These are phyloP conservation scores for Phyllosticta capitalensis DNA, from an alignment of 2,329 filamentous ascomycete species.

Conservation along the genomic window DNA sequence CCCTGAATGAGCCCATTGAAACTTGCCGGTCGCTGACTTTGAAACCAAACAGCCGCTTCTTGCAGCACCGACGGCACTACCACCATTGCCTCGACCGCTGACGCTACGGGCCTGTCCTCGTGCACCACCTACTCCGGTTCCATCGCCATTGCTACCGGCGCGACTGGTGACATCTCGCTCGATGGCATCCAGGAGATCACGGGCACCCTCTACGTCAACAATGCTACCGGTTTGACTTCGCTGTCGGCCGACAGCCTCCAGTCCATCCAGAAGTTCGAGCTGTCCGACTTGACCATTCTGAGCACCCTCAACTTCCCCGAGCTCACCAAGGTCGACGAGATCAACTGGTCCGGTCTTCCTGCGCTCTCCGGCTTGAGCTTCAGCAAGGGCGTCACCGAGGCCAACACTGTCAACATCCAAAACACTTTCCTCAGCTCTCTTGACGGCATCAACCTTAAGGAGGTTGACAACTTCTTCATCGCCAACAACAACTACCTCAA, in stretches of 20 bases:
- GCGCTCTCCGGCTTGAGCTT: slow-evolving; percentile 51
- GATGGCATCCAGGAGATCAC: slow-evolving; percentile 52
- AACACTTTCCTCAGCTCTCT: slow-evolving; percentile 79
- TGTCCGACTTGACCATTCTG: slow-evolving; percentile 61
- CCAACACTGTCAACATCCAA: slow-evolving; percentile 61
- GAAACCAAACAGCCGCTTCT: slow-evolving; percentile 20
- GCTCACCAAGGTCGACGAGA: slow-evolving; percentile 55
- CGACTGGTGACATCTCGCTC: slow-evolving; percentile 51
- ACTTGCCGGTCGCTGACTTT: neutral
- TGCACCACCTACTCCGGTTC: slow-evolving; percentile 64
- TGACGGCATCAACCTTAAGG: slow-evolving; percentile 68
- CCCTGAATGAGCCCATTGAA: neutral
- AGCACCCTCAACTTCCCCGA: slow-evolving; percentile 55
- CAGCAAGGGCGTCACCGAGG: slow-evolving; percentile 55
- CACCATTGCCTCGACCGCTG: slow-evolving; percentile 51
- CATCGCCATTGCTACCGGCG: slow-evolving; percentile 52
- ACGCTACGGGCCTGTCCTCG: slow-evolving; percentile 48
- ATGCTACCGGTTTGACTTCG: slow-evolving; percentile 52
- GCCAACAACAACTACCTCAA: slow-evolving; percentile 82
- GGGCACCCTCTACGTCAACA: slow-evolving; percentile 43
- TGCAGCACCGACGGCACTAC: slow-evolving; percentile 39
- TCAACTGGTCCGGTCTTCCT: slow-evolving; percentile 65
- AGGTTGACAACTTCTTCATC: slow-evolving; percentile 66
- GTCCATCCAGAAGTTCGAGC: slow-evolving; percentile 60
- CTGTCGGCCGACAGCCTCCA: slow-evolving; percentile 53